Evolutionary conservation across 306 rosid genomes (phyloP), one percentile per base, ranked within the genome.

Genomic region (Vigna hirtella): DNA sequence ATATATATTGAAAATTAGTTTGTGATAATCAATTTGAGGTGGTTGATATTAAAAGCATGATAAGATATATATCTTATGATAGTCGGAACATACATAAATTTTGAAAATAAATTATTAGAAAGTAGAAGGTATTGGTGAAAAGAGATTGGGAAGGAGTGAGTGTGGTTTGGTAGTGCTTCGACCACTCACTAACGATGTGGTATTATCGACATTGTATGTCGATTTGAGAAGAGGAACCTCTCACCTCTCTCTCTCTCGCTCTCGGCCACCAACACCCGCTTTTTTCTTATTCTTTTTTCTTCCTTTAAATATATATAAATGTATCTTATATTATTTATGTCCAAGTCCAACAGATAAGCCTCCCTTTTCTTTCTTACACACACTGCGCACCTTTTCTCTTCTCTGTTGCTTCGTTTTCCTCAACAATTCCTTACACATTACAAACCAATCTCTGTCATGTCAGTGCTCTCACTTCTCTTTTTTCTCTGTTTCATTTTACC

Each of bases 131-230:
- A 38, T 38, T 38, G 9, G 45, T 9, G 47, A 9, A 42, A 42
- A 42, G 47, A 42, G 47, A 42, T 42, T 2, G 47, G 47, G 13
- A 42, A 42, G 47, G 47, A 42, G 47, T 42, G 47, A 8, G 47
- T 9, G 47, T 48, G 30, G 87, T 83, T 79, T 15, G 55, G 78
- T 83, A 74, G 86, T 78, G 86, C 48, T 76, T 16, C 84, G 47
- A 74, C 93, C 93, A 89, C 93, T 84, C 91, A 73, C 80, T 88
- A 47, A 70, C 86, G 91, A 90, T 90, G 90, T 85, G 90, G 83
- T 83, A 6, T 79, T 78, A 74, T 85, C 82, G 86, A 81, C 72
- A 42, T 4, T 9, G 47, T 83, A 73, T 64, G 77, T 67, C 69
- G 26, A 10, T 65, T 56, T 1, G 34, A 68, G 42, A 26, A 68